Evolutionary conservation across 176 grass and related monocot genomes (phyloP), one percentile per base, ranked within the genome.

Genomic region (Oryza australiensis): DNA sequence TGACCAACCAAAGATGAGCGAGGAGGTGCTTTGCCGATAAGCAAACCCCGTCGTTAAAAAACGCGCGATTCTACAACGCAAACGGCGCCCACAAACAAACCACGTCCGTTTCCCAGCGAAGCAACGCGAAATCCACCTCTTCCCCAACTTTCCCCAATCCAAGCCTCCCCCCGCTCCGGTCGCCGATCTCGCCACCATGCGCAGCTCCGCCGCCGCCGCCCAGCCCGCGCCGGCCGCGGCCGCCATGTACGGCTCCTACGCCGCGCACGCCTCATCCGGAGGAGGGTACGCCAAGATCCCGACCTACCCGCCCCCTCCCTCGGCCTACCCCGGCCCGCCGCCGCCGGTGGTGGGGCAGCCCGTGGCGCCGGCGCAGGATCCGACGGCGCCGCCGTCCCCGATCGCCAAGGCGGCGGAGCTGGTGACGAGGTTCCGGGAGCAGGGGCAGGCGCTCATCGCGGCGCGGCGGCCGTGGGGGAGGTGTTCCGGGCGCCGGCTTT

Each of bases 401-500:
- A 68, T 84, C 3, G 30, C 57, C 57, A 90, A 83, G 83, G 84
- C 81, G 11, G 83, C 91, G 42, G 89, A 91, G 71, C 84, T 99
- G 30, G 78, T 99, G 27, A 29, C 93, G 30, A 78, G 78, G 26
- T 76, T 95, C 80, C 88, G 86, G 23, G 93, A 99, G 60, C 89
- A 95, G 84, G 91, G 96, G 20, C 74, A 94, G 68, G 85, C 88
- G 6, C 73, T 95, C 30, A 63, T 99, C 66, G 80, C 91, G 10
- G 85, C 93, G 51, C 89, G 93, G 24, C 87, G 96, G 9, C 93
- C 96, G 12, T 99, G 96, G 96, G 63, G 37, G 93, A 99, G 89
- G 72, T 87, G 48, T 68, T 99, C 89, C 82, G 90, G 80, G 46
- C 79, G 3, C 74, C 87, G 16, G 82, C 96, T 85, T 88, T 99